These are phyloP conservation scores for Coniophora puteana DNA, from an alignment of 1,284 basidiomycete genomes.

Conservation along the genomic window DNA sequence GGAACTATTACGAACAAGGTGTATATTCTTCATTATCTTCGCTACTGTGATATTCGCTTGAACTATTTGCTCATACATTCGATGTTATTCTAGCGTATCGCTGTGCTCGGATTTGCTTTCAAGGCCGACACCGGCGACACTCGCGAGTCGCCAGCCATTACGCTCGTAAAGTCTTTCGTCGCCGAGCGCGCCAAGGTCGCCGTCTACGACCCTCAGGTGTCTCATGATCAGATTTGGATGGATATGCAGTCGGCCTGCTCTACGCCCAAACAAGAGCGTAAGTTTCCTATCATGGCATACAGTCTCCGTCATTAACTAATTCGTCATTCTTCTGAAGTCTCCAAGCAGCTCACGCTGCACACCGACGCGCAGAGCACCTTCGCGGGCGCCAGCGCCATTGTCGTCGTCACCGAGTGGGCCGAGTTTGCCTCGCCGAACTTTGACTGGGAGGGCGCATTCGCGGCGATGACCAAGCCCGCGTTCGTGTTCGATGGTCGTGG, in stretches of 20 bases:
- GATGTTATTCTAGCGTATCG: constrained; percentile 67
- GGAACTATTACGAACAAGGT: constrained; percentile 96
- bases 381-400: constrained; percentile 86
- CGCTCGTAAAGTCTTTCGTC: constrained; percentile 91
- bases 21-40: constrained; percentile 26
- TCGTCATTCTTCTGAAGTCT: constrained; percentile 49
- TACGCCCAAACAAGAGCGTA: too few relatives aligned
- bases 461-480: constrained; percentile 92
- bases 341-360: constrained; percentile 84
- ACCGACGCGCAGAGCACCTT: constrained; percentile 84
- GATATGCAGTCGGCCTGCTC: constrained; percentile 73
- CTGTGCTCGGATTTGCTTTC: constrained; percentile 95
- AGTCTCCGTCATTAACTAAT: background rate
- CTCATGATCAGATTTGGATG: constrained; percentile 68
- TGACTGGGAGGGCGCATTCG: constrained; percentile 87
- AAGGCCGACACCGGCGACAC: constrained; percentile 97
- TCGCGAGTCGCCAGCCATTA: constrained; percentile 96
- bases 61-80: constrained; percentile 14
- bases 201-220: constrained; percentile 92
- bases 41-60: background rate
- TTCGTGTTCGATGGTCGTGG: constrained; percentile 93
- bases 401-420: constrained; percentile 94
- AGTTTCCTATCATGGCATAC: constrained; percentile 22
- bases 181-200: constrained; percentile 84
- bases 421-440: constrained; percentile 93